Evolutionary conservation across 345 rosid species (phyloP), one percentile per base, ranked within the genome.

Genomic region (Melaleuca quinquenervia): DNA sequence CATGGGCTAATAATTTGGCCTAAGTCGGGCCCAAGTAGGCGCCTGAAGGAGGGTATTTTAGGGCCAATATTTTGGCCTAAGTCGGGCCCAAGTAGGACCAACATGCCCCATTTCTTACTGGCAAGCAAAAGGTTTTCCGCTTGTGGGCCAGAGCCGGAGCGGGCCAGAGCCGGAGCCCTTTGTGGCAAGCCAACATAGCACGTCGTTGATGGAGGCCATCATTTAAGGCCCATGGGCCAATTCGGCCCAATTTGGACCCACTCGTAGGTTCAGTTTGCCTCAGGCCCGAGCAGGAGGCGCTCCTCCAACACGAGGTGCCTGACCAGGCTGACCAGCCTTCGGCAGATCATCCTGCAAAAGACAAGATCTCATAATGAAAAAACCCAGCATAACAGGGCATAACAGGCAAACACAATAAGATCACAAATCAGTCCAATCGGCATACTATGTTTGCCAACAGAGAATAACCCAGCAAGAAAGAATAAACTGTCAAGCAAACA

Each of bases 261-360:
- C n/a, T n/a, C n/a, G n/a, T 36, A 36, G 4, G 53, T 6, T 54
- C 6, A 56, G 27, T 76, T 62, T 70, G 80, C 80, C 92, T 90
- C 83, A 94, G 21, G 94, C 18, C 21, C 96, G 94, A 64, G 92
- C 88, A 27, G 95, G 90, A 21, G 55, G 53, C 10, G 90, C 95
- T 84, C 87, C 93, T 50, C 92, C 98, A 6, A 91, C 91, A 36
- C 93, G 98, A 48, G 93, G 90, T 12, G 93, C 96, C 86, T 88
- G 89, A 12, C 91, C 89, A 56, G 89, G 88, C 84, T 90, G 92
- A 62, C 88, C 90, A 44, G 92, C 89, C 86, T 86, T 89, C 1
- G 88, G 87, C 6, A 6, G 1, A 44, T 89, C 92, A 54, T 90
- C 97, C 97, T 96, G 92, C 78, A 58, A 20, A 75, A 3, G 13